Percentiles rank a stretch among this genome's conserved stretches.
These are phyloP conservation scores for Colletotrichum sp. DNA, from an alignment of 2,329 filamentous ascomycete species.

Conservation along the genomic window DNA sequence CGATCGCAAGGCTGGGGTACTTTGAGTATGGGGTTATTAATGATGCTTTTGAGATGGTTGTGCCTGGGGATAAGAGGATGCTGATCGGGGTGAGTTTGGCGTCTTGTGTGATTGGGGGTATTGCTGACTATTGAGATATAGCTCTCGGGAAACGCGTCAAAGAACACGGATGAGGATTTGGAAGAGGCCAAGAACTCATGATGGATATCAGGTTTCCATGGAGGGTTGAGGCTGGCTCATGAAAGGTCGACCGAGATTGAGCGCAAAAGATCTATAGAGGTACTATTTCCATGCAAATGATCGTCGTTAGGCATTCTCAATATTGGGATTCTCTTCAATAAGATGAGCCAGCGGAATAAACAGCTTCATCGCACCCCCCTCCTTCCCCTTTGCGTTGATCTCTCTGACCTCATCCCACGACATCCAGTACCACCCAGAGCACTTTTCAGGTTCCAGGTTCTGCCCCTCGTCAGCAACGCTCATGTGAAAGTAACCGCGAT, in stretches of 20 bases:
- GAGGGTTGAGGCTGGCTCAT: neutral
- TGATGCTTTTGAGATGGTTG: neutral
- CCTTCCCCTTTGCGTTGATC: neutral
- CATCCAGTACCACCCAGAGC: conserved; percentile 54
- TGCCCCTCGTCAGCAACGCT: conserved; percentile 26
- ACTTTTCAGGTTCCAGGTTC: conserved; percentile 53
- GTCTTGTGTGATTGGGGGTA: neutral
- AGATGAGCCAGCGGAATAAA: conserved; percentile 38
- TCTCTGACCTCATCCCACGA: conserved; percentile 45
- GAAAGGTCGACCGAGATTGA: neutral
- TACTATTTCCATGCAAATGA: neutral
- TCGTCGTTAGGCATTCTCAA: neutral
- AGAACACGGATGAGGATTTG: neutral
- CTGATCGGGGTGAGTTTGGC: neutral
- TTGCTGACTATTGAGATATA: neutral
- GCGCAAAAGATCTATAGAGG: neutral
- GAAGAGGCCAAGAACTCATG: neutral
- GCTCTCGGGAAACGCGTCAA: neutral
- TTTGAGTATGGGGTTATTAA: neutral
- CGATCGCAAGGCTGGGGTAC: neutral
- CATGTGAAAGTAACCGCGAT: too few relatives aligned
- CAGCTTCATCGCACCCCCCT: conserved; percentile 23
- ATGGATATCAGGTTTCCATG: neutral
- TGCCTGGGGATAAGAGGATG: neutral
- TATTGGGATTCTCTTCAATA: conserved; percentile 25